Percentiles rank a stretch among this genome's conserved stretches.
Evolutionary conservation across 805 yeast species (phyloP).

Genomic region (Sugiyamaella smithiae): DNA sequence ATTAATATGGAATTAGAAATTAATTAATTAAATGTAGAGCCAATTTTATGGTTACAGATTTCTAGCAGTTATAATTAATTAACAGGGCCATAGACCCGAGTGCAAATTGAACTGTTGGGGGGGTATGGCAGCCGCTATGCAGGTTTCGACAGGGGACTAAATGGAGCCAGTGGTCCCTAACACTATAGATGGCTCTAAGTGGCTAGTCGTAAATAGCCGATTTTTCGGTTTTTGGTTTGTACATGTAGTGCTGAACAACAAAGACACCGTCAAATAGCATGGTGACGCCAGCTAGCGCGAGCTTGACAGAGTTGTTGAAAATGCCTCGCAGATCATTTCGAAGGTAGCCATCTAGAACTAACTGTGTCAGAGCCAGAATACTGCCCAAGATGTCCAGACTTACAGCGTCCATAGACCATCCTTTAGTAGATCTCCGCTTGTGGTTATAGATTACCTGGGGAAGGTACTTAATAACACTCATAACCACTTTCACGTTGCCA

Average conservation of each 20-base stretch:
- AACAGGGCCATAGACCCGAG: too few relatives aligned
- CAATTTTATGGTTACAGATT: too few relatives aligned
- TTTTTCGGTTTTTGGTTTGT: background rate
- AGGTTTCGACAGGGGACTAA: too few relatives aligned
- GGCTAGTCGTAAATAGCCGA: too few relatives aligned
- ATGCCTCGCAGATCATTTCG: constrained; percentile 33
- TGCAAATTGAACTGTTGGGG: too few relatives aligned
- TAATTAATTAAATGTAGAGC: too few relatives aligned
- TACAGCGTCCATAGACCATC: constrained; percentile 43
- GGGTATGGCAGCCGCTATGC: too few relatives aligned
- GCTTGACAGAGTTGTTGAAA: constrained; percentile 44
- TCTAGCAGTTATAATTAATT: too few relatives aligned
- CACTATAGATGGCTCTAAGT: too few relatives aligned
- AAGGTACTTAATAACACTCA: constrained; percentile 46
- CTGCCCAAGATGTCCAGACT: constrained; percentile 45
- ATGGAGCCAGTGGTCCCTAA: too few relatives aligned
- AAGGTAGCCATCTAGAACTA: constrained; percentile 40
- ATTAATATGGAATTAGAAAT: too few relatives aligned
- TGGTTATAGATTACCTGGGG: constrained; percentile 48
- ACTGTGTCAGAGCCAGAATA: constrained; percentile 39
- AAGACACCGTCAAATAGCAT: constrained; percentile 33
- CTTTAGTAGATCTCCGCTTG: constrained; percentile 44
- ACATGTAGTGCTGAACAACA: constrained; percentile 30
- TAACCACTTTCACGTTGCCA: constrained; percentile 44
- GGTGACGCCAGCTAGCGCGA: constrained; percentile 41